These are phyloP conservation scores for Claviceps quebecensis DNA, from an alignment of 2,329 filamentous ascomycete genomes.

Conservation along the genomic window DNA sequence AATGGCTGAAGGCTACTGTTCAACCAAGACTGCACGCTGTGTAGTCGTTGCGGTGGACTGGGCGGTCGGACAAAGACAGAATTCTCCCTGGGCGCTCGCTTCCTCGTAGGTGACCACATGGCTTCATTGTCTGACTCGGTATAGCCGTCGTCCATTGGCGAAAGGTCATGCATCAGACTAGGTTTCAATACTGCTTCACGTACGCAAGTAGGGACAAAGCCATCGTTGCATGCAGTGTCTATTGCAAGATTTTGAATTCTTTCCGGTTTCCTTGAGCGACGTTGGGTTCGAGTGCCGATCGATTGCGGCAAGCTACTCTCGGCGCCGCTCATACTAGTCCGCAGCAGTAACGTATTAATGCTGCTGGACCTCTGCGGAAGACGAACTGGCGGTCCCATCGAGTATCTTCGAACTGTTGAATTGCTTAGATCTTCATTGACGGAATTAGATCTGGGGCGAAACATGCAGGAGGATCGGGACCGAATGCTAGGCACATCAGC, in stretches of 20 bases:
- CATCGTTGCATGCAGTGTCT: background rate
- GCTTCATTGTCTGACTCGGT: constrained; percentile 5
- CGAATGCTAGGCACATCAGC: background rate
- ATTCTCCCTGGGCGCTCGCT: constrained; percentile 8
- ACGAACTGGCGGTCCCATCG: constrained; percentile 9
- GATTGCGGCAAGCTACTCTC: background rate
- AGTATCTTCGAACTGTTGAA: constrained; percentile 3
- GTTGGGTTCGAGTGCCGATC: background rate
- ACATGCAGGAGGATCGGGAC: constrained; percentile 1
- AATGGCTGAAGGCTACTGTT: constrained; percentile 18
- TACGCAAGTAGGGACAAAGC: background rate
- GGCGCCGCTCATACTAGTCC: background rate
- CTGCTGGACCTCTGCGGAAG: constrained; percentile 7
- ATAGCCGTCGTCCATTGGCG: constrained; percentile 5
- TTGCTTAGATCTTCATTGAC: constrained; percentile 6
- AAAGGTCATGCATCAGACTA: background rate
- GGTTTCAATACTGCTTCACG: background rate
- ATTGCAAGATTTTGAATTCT: background rate
- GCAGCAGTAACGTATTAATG: background rate
- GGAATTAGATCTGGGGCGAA: constrained; percentile 14
- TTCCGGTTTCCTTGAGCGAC: background rate
- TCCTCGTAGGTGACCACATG: constrained; percentile 3
- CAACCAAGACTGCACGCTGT: constrained; percentile 23
- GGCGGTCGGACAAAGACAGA: constrained; percentile 18
- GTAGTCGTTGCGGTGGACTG: constrained; percentile 20